Percentiles rank a stretch among this genome's conserved stretches.
phyloP scores from a whole-genome alignment of 495 filamentous ascomycete species.

The Hypoxylon rickii region DNA sequence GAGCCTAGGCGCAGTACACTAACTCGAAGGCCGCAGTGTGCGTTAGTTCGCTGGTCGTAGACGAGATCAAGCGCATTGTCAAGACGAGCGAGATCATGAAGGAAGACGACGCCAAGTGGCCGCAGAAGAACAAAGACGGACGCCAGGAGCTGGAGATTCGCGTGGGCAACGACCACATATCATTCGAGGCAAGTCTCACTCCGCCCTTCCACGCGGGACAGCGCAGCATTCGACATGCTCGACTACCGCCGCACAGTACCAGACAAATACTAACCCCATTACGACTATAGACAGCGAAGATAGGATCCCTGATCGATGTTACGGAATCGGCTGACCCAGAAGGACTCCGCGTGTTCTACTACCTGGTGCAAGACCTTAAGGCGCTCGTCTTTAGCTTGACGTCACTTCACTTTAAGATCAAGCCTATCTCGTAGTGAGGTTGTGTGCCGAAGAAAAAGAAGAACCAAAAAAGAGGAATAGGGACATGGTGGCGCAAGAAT shows the following conservation, averaged over 20 bases:
- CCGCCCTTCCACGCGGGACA: no score
- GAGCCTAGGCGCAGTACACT: constrained; percentile 12
- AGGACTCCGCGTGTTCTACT: constrained; percentile 98
- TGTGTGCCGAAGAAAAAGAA: background rate
- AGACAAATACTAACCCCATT: constrained; percentile 35
- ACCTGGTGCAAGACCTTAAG: constrained; percentile 97
- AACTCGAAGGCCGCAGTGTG: constrained; percentile 69
- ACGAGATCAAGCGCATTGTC: constrained; percentile 95
- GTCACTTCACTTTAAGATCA: constrained; percentile 97
- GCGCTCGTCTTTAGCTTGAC: constrained; percentile 96
- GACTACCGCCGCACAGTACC: no score
- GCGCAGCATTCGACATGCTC: no score
- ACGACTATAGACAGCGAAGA: constrained; percentile 83
- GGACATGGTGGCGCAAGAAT: background rate
- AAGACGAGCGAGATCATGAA: constrained; percentile 99
- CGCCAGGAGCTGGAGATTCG: constrained; percentile 96
- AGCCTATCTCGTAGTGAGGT: constrained; percentile 65
- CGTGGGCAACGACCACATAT: constrained; percentile 94
- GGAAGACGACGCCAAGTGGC: constrained; percentile 99
- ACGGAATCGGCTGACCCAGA: constrained; percentile 96
- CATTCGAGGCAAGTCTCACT: constrained; percentile 76
- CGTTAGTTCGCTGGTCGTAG: constrained; percentile 87
- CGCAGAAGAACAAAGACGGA: constrained; percentile 98
- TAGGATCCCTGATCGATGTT: constrained; percentile 95
- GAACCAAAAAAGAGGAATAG: background rate